A percentile compares a stretch with the other conserved stretches of the same genome.
Evolutionary conservation across 2,329 filamentous ascomycete genomes (phyloP).

Genomic region (Aspergillus ustus): DNA sequence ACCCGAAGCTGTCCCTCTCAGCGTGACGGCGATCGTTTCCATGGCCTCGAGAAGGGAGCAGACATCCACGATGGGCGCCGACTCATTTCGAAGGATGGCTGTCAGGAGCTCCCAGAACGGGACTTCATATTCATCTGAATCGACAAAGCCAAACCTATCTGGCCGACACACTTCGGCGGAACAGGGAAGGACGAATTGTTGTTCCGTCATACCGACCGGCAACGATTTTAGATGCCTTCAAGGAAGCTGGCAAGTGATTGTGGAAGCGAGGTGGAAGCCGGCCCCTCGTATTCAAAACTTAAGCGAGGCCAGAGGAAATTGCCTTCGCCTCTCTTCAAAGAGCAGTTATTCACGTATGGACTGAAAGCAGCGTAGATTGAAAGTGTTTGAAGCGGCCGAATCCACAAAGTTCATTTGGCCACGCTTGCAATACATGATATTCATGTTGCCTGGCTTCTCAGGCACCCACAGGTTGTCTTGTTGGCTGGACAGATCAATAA

Average conservation of each 20-base stretch:
- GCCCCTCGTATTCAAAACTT: not conserved
- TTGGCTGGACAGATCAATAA: too few relatives aligned
- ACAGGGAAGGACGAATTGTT: slow-evolving; percentile 3
- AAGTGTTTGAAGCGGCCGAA: too few relatives aligned
- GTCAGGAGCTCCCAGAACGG: slow-evolving; percentile 4
- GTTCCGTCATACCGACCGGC: not conserved
- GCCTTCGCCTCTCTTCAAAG: too few relatives aligned
- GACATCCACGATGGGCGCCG: not conserved
- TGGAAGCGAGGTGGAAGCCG: not conserved
- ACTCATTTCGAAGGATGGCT: not conserved
- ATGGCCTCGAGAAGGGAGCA: slow-evolving; percentile 1
- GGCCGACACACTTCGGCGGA: not conserved
- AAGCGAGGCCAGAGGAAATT: not conserved
- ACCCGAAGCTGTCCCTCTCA: not conserved
- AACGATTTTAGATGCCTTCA: not conserved
- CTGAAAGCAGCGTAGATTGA: too few relatives aligned
- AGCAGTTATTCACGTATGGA: too few relatives aligned
- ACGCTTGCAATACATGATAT: too few relatives aligned
- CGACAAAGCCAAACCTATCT: not conserved
- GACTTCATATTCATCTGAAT: slow-evolving; percentile 7
- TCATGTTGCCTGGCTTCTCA: too few relatives aligned
- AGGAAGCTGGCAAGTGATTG: not conserved
- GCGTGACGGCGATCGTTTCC: not conserved
- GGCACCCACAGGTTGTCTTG: too few relatives aligned
- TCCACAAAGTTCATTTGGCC: too few relatives aligned